Evolutionary conservation across 2,329 filamentous ascomycete species (phyloP).

Genomic region (Lecanosticta acicola): DNA sequence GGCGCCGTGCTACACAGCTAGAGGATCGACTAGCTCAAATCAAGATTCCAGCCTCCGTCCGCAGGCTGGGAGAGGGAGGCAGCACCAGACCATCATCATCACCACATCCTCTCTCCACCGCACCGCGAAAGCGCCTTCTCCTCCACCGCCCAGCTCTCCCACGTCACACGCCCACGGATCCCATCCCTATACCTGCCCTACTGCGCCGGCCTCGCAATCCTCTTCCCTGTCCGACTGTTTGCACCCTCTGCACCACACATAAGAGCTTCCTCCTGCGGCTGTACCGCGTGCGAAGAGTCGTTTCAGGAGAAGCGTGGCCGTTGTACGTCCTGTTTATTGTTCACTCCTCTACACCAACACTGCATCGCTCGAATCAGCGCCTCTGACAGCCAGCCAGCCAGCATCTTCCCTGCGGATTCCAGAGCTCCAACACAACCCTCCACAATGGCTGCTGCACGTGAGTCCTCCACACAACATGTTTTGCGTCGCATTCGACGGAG

Average conservation of each 20-base stretch:
- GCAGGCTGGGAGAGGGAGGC: no score
- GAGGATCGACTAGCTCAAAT: background rate
- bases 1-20: background rate
- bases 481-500: background rate
- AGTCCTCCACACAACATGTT: conserved; percentile 6
- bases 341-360: no score
- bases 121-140: background rate
- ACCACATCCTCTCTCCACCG: no score
- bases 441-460: conserved; percentile 21
- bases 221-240: no score
- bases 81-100: no score
- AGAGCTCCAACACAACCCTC: background rate
- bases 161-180: conserved; percentile 7
- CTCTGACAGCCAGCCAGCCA: conserved; percentile 3
- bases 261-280: background rate
- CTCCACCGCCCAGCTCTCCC: background rate
- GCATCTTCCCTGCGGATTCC: conserved; percentile 4
- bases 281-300: background rate
- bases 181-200: background rate
- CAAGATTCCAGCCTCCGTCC: no score
- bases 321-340: no score
- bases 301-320: conserved; percentile 1
- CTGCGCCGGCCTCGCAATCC: background rate
- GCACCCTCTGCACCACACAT: no score
- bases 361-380: background rate